Conservation (phyloP, 106 monocot genomes). For the Vanilla planifolia region DNA sequence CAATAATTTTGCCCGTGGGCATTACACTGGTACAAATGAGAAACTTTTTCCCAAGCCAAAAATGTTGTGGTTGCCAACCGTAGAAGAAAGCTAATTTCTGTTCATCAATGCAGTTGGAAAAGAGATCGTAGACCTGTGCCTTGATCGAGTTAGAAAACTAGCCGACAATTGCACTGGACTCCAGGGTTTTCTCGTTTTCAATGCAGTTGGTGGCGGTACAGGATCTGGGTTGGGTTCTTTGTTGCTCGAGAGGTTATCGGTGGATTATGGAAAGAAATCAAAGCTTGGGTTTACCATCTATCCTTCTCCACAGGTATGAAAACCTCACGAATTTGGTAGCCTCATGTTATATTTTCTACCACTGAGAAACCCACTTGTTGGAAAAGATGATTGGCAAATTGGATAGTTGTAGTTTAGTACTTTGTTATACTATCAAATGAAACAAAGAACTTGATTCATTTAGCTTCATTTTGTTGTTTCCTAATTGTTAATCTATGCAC, state of each 20-base stretch:
- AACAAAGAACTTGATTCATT: no score
- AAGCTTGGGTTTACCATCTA: constrained; percentile 43
- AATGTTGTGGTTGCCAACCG: no score
- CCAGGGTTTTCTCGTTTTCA: constrained; percentile 57
- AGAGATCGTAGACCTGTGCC: constrained; percentile 54
- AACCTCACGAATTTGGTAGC: no score
- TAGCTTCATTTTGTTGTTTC: no score
- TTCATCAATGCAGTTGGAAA: constrained; percentile 53
- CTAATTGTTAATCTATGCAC: no score
- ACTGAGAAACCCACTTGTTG: no score
- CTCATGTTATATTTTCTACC: no score
- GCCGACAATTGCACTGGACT: constrained; percentile 58
- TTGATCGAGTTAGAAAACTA: constrained; percentile 49
- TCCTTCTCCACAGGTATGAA: constrained; percentile 44
- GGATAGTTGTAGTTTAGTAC: no score
- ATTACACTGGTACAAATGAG: constrained; percentile 73
- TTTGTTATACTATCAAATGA: no score
- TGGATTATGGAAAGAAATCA: constrained; percentile 46
- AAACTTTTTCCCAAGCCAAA: no score
- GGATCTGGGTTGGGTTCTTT: constrained; percentile 47
- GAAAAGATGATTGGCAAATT: no score
- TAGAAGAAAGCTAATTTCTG: no score
- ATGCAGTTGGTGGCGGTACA: constrained; percentile 47
- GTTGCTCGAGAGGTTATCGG: constrained; percentile 44
- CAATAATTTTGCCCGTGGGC: constrained; percentile 78